Percentiles rank a stretch among this genome's conserved stretches.
These are phyloP conservation scores for Lachancea waltii DNA, from an alignment of 805 yeast species.

Conservation along the genomic window DNA sequence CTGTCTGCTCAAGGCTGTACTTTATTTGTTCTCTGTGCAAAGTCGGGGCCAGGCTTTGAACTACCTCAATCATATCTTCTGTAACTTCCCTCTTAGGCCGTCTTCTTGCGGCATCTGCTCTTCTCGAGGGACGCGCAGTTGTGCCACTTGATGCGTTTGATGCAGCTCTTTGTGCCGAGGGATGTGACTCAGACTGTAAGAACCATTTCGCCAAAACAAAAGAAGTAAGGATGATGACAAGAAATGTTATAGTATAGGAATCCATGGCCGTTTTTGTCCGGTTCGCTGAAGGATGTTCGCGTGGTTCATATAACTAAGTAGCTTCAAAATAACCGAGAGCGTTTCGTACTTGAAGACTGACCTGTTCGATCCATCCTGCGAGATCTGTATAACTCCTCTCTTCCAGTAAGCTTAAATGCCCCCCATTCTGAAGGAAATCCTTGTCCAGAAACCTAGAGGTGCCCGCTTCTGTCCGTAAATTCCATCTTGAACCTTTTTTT, in stretches of 20 bases:
- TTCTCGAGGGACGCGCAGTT: conserved; percentile 7
- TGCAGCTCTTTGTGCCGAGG: conserved; percentile 24
- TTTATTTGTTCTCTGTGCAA: conserved; percentile 64
- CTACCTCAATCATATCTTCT: conserved; percentile 75
- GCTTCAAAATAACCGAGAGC: too few relatives aligned
- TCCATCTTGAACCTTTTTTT: conserved; percentile 39
- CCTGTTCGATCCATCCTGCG: too few relatives aligned
- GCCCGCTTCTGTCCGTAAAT: conserved; percentile 24
- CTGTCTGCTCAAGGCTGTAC: conserved; percentile 65
- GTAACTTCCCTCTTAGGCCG: conserved; percentile 45
- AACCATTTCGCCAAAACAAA: conserved; percentile 62
- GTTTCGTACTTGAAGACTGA: too few relatives aligned
- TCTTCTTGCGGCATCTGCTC: conserved; percentile 11
- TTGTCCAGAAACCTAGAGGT: too few relatives aligned
- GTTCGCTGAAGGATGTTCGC: too few relatives aligned
- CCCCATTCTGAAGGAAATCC: too few relatives aligned
- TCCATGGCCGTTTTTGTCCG: too few relatives aligned
- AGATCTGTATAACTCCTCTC: too few relatives aligned
- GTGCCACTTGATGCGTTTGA: conserved; percentile 2
- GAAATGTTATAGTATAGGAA: conserved; percentile 45
- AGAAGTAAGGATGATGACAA: conserved; percentile 44
- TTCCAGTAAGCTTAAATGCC: too few relatives aligned
- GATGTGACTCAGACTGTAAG: conserved; percentile 49
- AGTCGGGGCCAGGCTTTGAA: conserved; percentile 74
- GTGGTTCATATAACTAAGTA: too few relatives aligned